Conservation (phyloP, 371 early-diverging fungal species). For the Capillidium heterosporum region DNA sequence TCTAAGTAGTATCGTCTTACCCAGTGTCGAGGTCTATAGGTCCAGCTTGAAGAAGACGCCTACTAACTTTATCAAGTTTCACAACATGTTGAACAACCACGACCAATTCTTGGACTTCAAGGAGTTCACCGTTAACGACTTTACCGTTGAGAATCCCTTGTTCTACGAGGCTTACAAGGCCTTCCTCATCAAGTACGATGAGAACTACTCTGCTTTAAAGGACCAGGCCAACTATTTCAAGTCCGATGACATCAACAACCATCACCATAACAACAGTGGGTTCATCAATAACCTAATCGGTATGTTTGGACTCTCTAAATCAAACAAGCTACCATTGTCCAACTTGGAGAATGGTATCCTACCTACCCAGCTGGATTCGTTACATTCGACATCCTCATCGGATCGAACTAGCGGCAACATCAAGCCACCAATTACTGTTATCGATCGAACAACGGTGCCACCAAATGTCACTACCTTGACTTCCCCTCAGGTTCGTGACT, state of each 20-base stretch:
- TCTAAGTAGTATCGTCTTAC: neutral
- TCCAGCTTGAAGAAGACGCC: neutral
- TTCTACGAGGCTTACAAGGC: neutral
- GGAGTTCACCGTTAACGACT: neutral
- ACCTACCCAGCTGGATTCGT: neutral
- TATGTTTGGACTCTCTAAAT: no score
- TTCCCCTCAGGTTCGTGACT: neutral
- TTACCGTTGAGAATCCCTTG: conserved; percentile 1
- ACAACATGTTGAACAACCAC: neutral
- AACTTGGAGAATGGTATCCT: neutral
- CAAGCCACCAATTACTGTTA: neutral
- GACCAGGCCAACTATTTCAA: neutral
- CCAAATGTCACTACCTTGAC: neutral
- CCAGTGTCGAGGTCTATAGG: neutral
- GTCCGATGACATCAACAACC: neutral
- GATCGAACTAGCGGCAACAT: neutral
- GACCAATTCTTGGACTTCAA: neutral
- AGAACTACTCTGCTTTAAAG: neutral
- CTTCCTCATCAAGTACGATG: neutral
- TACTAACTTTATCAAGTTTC: neutral
- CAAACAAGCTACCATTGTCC: neutral
- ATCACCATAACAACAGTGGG: neutral
- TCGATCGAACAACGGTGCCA: no score
- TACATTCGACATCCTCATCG: neutral
- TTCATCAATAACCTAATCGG: neutral